Percentiles rank a stretch among this genome's conserved stretches.
These are phyloP conservation scores for Apiotrichum montevideense DNA, from an alignment of 1,284 basidiomycete genomes.

Conservation along the genomic window DNA sequence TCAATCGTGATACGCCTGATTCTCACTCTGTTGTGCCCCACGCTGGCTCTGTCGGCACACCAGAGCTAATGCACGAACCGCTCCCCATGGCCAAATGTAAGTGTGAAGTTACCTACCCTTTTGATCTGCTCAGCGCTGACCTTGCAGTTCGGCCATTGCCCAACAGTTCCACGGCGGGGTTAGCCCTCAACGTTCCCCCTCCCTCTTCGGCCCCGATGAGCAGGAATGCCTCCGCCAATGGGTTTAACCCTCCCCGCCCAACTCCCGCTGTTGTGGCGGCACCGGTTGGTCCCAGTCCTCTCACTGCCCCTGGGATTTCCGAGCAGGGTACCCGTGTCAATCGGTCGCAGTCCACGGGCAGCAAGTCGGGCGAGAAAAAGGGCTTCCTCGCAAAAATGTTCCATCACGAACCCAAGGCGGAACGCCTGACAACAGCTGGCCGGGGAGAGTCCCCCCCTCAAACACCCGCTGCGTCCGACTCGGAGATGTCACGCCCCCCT, in stretches of 20 bases:
- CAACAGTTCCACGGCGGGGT: conserved; percentile 11
- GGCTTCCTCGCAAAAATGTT: conserved; percentile 47
- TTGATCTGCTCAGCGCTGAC: not conserved
- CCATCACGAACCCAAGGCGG: conserved; percentile 35
- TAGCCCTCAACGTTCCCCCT: conserved; percentile 25
- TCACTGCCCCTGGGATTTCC: not conserved
- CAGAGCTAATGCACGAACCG: conserved; percentile 18
- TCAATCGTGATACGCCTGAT: conserved; percentile 1
- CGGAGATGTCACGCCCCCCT: conserved; percentile 32
- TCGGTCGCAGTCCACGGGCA: conserved; percentile 18
- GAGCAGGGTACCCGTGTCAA: conserved; percentile 6
- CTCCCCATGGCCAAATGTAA: conserved; percentile 38
- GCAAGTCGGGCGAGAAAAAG: conserved; percentile 40
- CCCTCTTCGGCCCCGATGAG: conserved; percentile 36
- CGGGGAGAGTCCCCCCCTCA: conserved; percentile 32
- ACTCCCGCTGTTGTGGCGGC: not conserved
- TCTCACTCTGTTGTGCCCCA: conserved; percentile 4
- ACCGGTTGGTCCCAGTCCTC: too few species aligned
- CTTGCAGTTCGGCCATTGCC: conserved; percentile 38
- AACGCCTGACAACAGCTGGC: conserved; percentile 21
- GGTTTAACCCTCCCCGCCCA: not conserved
- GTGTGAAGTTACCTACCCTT: not conserved
- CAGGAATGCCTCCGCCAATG: conserved; percentile 27
- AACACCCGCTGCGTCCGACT: conserved; percentile 32
- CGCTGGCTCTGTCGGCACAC: conserved; percentile 6